Conservation (phyloP, 208 protist species). For the Acanthamoeba healyi region DNA sequence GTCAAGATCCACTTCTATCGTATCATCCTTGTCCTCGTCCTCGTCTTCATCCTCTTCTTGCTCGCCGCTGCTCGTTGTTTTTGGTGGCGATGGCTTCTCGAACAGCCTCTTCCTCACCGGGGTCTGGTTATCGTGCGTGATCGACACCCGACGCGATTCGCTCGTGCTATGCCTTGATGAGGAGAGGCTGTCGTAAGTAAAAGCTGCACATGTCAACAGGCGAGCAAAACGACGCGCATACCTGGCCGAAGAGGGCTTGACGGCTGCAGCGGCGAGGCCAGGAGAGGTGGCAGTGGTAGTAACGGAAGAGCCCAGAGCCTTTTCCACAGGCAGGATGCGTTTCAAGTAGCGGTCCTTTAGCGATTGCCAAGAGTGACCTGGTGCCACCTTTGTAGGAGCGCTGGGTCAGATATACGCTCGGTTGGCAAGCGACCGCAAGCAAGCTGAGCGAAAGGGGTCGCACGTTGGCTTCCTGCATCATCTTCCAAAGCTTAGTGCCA, state of each 20-base stretch:
- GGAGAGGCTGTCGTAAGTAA: background rate
- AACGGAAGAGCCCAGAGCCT: background rate
- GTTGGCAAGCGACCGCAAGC: background rate
- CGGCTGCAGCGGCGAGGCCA: background rate
- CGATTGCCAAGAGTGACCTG: background rate
- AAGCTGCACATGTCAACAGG: background rate
- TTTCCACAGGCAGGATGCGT: background rate
- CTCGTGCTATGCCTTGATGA: background rate
- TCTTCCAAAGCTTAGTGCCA: background rate
- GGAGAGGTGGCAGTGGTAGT: background rate
- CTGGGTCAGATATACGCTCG: background rate
- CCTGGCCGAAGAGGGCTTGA: background rate
- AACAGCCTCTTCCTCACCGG: background rate
- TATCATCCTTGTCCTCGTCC: background rate
- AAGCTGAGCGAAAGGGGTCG: background rate
- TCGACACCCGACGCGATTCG: background rate
- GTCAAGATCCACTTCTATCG: background rate
- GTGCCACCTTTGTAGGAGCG: background rate
- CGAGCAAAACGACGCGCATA: background rate
- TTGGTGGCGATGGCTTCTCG: background rate
- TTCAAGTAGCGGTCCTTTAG: slow-evolving; percentile 34
- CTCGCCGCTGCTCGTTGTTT: no score
- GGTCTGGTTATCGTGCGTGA: background rate
- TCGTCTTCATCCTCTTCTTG: background rate
- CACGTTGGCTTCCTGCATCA: background rate